phyloP scores from a whole-genome alignment of 129 eudicot genomes.

The Saussurea involucrata region DNA sequence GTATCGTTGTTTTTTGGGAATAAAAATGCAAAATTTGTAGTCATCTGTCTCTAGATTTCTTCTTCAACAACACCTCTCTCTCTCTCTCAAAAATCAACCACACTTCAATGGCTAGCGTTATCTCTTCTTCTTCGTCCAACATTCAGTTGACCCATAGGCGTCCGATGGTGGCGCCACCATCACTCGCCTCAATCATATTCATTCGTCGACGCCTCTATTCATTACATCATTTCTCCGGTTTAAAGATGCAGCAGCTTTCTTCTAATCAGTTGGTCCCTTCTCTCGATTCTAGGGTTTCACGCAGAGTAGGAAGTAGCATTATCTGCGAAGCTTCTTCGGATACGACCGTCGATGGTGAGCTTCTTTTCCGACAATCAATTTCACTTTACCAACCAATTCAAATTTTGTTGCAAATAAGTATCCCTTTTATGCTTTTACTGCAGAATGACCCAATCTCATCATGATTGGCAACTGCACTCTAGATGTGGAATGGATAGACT shows the following conservation, averaged over 20 bases:
- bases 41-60: not conserved
- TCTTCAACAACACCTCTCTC: not conserved
- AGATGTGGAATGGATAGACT: too few species aligned
- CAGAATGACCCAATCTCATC: not conserved
- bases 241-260: conserved; percentile 1
- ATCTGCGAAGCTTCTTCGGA: conserved; percentile 16
- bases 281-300: not conserved
- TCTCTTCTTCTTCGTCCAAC: conserved; percentile 10
- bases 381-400: not conserved
- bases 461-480: too few species aligned
- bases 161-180: not conserved
- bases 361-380: not conserved
- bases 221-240: not conserved
- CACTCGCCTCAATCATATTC: not conserved
- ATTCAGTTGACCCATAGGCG: not conserved
- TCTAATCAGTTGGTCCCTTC: not conserved
- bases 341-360: conserved; percentile 8
- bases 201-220: not conserved
- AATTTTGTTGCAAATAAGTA: not conserved
- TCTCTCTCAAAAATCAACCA: not conserved
- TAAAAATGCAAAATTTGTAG: not conserved
- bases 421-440: not conserved
- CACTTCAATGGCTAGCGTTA: conserved; percentile 13
- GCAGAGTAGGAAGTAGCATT: not conserved
- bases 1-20: not conserved